Percentiles rank a stretch among this genome's conserved stretches.
Evolutionary conservation across 2,329 filamentous ascomycete genomes (phyloP).

Genomic region (Fusarium sp.): DNA sequence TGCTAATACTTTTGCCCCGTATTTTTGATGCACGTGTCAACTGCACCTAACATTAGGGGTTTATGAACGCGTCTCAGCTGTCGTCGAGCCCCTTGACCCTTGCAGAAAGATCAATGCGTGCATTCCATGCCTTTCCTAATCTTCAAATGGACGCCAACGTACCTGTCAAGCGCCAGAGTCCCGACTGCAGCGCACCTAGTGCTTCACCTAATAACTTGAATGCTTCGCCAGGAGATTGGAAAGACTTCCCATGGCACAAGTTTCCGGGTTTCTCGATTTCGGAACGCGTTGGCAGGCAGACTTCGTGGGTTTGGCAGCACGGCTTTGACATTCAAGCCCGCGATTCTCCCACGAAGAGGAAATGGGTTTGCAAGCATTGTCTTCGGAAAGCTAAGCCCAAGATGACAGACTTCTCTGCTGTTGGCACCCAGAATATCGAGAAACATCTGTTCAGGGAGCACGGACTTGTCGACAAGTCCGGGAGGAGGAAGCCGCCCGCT

Average conservation of each 20-base stretch:
- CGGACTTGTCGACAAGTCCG: background rate
- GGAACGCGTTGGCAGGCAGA: background rate
- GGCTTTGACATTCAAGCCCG: background rate
- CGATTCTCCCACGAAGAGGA: background rate
- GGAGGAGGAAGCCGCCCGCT: background rate
- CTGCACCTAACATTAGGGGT: no score
- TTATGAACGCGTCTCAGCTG: no score
- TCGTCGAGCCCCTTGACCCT: no score
- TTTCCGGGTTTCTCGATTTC: background rate
- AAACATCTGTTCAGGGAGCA: background rate
- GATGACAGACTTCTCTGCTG: background rate
- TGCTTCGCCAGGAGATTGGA: background rate
- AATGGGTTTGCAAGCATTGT: background rate
- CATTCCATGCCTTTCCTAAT: no score
- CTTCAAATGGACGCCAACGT: no score
- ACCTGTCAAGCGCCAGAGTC: no score
- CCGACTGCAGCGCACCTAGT: no score
- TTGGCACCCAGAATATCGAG: background rate
- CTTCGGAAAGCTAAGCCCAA: background rate
- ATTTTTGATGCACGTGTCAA: no score
- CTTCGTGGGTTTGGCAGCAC: background rate
- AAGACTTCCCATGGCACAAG: background rate
- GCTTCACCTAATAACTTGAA: no score
- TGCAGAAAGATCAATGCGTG: no score
- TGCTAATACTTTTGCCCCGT: no score